Evolutionary conservation across 2,329 filamentous ascomycete species (phyloP), one percentile per base, ranked within the genome.

Genomic region (Helotiales sp.): DNA sequence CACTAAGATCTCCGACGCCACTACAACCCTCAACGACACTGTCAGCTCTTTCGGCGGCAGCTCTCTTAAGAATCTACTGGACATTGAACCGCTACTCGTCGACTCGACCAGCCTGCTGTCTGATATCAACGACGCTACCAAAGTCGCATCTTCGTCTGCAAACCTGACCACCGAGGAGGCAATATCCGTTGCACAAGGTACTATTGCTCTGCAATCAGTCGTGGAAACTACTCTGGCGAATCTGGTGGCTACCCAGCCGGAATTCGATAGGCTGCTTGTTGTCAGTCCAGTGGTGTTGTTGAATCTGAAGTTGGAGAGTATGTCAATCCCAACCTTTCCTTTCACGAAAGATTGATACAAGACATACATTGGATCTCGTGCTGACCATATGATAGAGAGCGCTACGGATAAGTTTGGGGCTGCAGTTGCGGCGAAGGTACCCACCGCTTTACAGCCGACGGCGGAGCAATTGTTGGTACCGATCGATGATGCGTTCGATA

Each of bases 401-500:
- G 75, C 77, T 0, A 76, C 76, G 0, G 66, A 67, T 25, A 69
- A 55, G 17, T 64, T 66, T 33, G 58, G 52, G 3, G 57, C 55
- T 10, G 60, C 60, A 8, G 60, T 65, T 19, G 44, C 59, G 13
- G 48, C 17, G 0, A 66, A 65, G 54, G 55, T 66, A 2, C 64
- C 64, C 0, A 48, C 50, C n/a, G 47, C 34, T 12, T 57, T 59
- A 10, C 53, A 60, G 24, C 25, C 22, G 1, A 29, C 57, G 2
- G 63, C 63, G 0, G 44, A 70, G 63, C 52, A 48, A 0, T 46
- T 81, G 40, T 68, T 75, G 2, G 68, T 69, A 31, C 70, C 72
- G 10, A 76, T 81, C 46, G 67, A 73, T 58, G 52, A 55, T 33
- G 90, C 87, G 86, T 91, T 22, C n/a, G n/a, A n/a, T n/a, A n/a